A percentile compares a stretch with the other conserved stretches of the same genome.
These are phyloP conservation scores for Ettlia oleoabundans DNA, from an alignment of 139 green algal species.

Conservation along the genomic window DNA sequence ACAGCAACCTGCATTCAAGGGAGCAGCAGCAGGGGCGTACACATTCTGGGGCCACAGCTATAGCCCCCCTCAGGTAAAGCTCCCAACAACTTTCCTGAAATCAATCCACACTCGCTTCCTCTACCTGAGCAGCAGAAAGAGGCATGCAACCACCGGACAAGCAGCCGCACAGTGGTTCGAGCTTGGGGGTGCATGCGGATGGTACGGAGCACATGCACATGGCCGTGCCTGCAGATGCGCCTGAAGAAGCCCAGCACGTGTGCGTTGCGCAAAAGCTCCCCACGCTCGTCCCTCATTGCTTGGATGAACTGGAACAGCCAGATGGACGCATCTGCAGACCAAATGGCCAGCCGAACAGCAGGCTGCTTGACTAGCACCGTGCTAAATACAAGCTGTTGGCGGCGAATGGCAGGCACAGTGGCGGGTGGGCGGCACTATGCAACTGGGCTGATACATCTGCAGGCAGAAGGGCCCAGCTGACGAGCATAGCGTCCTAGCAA, in stretches of 20 bases:
- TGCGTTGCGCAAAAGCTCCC: constrained; percentile 93
- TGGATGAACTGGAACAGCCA: constrained; percentile 98
- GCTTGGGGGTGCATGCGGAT: neutral
- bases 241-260: constrained; percentile 97
- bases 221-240: constrained; percentile 85
- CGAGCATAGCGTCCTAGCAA: neutral
- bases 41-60: too few relatives aligned
- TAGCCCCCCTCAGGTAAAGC: too few relatives aligned
- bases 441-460: neutral
- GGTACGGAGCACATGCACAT: neutral
- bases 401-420: too few relatives aligned
- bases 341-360: too few relatives aligned
- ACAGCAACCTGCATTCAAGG: constrained; percentile 79
- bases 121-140: too few relatives aligned
- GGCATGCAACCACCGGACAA: neutral
- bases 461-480: neutral
- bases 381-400: too few relatives aligned
- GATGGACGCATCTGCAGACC: constrained; percentile 95
- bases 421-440: neutral
- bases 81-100: too few relatives aligned
- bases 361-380: too few relatives aligned
- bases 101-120: too few relatives aligned
- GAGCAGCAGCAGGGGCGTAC: too few relatives aligned
- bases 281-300: constrained; percentile 92
- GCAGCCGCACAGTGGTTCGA: too few relatives aligned